Base-by-base conservation (phyloP, 225 moss, liverwort and hornwort genomes). In the Sphagnum contortum region DNA sequence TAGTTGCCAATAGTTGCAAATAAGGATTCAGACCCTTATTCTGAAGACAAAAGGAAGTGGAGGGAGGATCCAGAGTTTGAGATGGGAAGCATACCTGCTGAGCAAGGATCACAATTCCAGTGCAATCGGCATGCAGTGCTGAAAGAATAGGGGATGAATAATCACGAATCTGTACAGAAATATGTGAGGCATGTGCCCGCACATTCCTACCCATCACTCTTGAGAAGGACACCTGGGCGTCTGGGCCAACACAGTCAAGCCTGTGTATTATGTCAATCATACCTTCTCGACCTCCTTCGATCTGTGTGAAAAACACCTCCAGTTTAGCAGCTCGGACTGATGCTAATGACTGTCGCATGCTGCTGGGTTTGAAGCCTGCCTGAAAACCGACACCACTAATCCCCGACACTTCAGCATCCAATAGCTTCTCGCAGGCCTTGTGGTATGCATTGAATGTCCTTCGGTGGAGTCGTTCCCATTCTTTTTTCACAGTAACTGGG, bases 361-460 rank as follows among this genome's bases (percentile, higher is more conserved):
- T 73, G 73, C 95, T 92, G 46, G 79, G 74, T 61, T 78, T 81
- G 66, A 83, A 96, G 51, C 90, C 95, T 72, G 86, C 82, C 75
- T 92, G 95, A 62, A 78, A 76, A 44, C 81, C 84, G 66, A 52
- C 71, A 69, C 81, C 80, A 51, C 80, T 82, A 68, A 83, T 80
- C 45, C 90, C 91, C 67, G 92, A 88, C 45, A 82, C 83, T 68
- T 88, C 78, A 55, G 90, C 79, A 63, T 55, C 57, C 72, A 75
- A 72, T 70, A 90, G 72, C 68, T 81, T 81, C 64, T 84, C 80
- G 81, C 95, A 96, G 57, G 88, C 89, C 69, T 69, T 81, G 59
- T 78, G 86, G 77, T 96, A 96, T 48, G 88, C 86, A 68, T 67
- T 82, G 74, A 96, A 96, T 13, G 88, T 81, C 66, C 90, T 88